phyloP scores from a whole-genome alignment of 2,329 filamentous ascomycete genomes.

The Microthyrium microscopicum region DNA sequence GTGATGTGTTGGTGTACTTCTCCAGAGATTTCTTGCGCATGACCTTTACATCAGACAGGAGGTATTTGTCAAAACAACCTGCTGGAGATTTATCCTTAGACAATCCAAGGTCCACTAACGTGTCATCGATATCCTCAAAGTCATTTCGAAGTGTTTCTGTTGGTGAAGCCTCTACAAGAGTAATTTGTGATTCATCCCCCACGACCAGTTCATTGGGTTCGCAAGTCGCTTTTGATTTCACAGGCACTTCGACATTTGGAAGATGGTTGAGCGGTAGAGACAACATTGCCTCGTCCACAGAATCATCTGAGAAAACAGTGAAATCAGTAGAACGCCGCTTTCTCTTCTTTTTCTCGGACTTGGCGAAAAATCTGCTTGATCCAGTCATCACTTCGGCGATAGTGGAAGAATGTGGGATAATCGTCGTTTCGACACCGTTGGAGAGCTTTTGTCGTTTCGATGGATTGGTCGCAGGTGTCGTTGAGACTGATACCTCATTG shows the following conservation, averaged over 20 bases:
- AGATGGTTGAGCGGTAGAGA: background rate
- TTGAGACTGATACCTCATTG: slow-evolving; percentile 10
- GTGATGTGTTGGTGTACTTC: background rate
- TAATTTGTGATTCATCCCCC: background rate
- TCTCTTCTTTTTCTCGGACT: slow-evolving; percentile 15
- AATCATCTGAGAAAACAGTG: slow-evolving; percentile 32
- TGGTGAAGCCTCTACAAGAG: background rate
- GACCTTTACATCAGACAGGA: background rate
- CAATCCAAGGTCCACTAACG: background rate
- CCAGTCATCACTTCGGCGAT: slow-evolving; percentile 14
- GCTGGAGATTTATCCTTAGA: background rate
- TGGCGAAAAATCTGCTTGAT: slow-evolving; percentile 29
- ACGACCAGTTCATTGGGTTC: slow-evolving; percentile 1
- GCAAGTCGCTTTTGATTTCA: slow-evolving; percentile 1
- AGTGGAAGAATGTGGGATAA: slow-evolving; percentile 3
- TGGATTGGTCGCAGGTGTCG: slow-evolving; percentile 21
- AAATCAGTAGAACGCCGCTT: slow-evolving; percentile 23
- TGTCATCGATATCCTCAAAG: slow-evolving; percentile 1
- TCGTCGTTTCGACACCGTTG: slow-evolving; percentile 1
- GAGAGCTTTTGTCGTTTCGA: background rate
- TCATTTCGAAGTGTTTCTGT: background rate
- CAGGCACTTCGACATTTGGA: background rate
- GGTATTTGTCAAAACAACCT: background rate
- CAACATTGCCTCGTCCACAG: slow-evolving; percentile 24
- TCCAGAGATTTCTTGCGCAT: background rate